Percentiles rank a stretch among this genome's conserved stretches.
Conservation (phyloP, 495 filamentous ascomycete genomes). For the Neurospora cerealis region DNA sequence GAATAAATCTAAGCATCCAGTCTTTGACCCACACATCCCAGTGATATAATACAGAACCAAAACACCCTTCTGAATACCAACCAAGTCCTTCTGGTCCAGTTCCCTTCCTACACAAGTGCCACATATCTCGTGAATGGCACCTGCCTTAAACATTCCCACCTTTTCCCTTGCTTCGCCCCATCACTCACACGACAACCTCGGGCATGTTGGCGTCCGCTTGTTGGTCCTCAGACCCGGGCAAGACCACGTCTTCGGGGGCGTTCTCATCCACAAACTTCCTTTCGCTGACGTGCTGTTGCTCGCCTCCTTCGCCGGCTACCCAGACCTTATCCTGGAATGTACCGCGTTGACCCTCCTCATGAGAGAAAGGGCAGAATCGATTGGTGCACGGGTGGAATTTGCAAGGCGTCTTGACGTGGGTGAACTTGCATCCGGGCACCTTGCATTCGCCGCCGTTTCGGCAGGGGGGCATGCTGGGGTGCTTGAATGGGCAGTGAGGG, state of each 20-base stretch:
- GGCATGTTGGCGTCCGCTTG: constrained; percentile 12
- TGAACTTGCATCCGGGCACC: constrained; percentile 78
- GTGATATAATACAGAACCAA: constrained; percentile 20
- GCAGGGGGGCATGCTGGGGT: constrained; percentile 69
- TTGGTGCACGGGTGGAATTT: constrained; percentile 89
- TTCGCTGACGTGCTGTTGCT: constrained; percentile 64
- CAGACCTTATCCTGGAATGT: constrained; percentile 86
- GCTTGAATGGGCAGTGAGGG: constrained; percentile 73
- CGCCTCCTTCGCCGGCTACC: constrained; percentile 51
- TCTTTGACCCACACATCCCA: not conserved
- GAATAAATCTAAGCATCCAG: not conserved
- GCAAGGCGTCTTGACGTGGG: constrained; percentile 72
- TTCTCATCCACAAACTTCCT: constrained; percentile 76
- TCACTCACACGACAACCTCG: constrained; percentile 19
- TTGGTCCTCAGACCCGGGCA: constrained; percentile 43
- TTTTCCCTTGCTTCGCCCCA: not conserved
- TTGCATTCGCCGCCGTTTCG: constrained; percentile 90
- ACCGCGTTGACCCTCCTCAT: constrained; percentile 78
- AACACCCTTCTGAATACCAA: constrained; percentile 1
- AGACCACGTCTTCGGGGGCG: constrained; percentile 64
- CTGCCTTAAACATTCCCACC: not conserved
- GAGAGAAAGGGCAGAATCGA: constrained; percentile 73
- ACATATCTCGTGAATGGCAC: not conserved
- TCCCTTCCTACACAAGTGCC: not conserved
- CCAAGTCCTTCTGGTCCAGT: constrained; percentile 1